A percentile compares a stretch with the other conserved stretches of the same genome.
These are phyloP conservation scores for Sporothrix luriei DNA, from an alignment of 2,329 filamentous ascomycete species.

Conservation along the genomic window DNA sequence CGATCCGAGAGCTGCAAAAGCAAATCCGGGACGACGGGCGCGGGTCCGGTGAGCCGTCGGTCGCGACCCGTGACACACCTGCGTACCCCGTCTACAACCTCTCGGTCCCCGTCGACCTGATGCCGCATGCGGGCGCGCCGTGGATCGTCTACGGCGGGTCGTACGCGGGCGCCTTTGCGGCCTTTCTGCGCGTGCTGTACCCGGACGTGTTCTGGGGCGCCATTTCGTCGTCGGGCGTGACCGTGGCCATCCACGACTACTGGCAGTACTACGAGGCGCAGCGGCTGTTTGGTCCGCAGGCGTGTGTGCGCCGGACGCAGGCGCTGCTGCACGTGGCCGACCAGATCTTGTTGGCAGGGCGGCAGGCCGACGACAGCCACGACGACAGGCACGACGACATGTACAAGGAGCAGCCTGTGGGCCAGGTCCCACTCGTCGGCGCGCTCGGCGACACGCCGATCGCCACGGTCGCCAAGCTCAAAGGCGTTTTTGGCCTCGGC, in stretches of 20 bases:
- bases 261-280: constrained; percentile 64
- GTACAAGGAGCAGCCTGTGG: not conserved
- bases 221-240: constrained; percentile 80
- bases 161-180: constrained; percentile 78
- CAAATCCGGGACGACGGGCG: not conserved
- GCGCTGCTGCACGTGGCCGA: constrained; percentile 57
- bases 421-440: not conserved
- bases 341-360: constrained; percentile 50
- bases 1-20: constrained; percentile 30
- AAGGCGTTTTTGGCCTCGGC: constrained; percentile 51
- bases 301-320: constrained; percentile 67
- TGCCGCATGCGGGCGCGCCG: constrained; percentile 50
- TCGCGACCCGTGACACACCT: not conserved
- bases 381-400: not conserved
- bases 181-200: constrained; percentile 74
- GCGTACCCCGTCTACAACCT: constrained; percentile 48
- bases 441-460: not conserved
- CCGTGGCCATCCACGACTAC: constrained; percentile 75
- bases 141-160: constrained; percentile 83
- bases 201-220: constrained; percentile 77
- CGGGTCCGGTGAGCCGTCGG: not conserved
- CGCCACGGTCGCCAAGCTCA: constrained; percentile 41
- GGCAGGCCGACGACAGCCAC: constrained; percentile 44
- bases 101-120: constrained; percentile 64
- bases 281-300: constrained; percentile 53